phyloP scores from a whole-genome alignment of 331 rosid species.

The Quercus lobata region DNA sequence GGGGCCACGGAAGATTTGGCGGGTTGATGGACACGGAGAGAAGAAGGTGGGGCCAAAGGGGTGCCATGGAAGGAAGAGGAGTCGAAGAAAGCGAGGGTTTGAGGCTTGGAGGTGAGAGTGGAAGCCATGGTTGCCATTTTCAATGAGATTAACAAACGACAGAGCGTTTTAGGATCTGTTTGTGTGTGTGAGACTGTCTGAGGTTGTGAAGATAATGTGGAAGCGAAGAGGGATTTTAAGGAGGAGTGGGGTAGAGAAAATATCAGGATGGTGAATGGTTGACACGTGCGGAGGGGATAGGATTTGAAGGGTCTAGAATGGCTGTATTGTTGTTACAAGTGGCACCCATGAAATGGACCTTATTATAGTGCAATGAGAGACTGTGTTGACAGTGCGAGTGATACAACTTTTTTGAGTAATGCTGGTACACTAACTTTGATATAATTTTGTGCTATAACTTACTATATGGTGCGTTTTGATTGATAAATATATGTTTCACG shows the following conservation, averaged over 20 bases:
- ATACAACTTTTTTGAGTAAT: too few relatives aligned
- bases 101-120: slow-evolving; percentile 33
- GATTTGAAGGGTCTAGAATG: slow-evolving; percentile 39
- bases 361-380: background rate
- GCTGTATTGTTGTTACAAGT: slow-evolving; percentile 16
- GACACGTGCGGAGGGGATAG: slow-evolving; percentile 40
- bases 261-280: background rate
- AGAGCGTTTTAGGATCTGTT: too few relatives aligned
- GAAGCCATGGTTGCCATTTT: slow-evolving; percentile 48
- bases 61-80: slow-evolving; percentile 47
- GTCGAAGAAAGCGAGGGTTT: slow-evolving; percentile 29
- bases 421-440: accelerated
- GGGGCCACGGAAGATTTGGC: background rate
- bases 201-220: background rate
- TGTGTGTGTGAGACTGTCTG: too few relatives aligned
- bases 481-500: accelerated
- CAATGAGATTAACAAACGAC: too few relatives aligned
- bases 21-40: slow-evolving; percentile 28
- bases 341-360: slow-evolving; percentile 25
- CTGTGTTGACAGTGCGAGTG: background rate
- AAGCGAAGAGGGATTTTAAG: background rate
- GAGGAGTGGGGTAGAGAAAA: background rate
- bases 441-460: accelerated
- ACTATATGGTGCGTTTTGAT: accelerated
- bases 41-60: slow-evolving; percentile 10